Base-by-base conservation (phyloP, 2,329 filamentous ascomycete species). In the Bretziella fagacearum region DNA sequence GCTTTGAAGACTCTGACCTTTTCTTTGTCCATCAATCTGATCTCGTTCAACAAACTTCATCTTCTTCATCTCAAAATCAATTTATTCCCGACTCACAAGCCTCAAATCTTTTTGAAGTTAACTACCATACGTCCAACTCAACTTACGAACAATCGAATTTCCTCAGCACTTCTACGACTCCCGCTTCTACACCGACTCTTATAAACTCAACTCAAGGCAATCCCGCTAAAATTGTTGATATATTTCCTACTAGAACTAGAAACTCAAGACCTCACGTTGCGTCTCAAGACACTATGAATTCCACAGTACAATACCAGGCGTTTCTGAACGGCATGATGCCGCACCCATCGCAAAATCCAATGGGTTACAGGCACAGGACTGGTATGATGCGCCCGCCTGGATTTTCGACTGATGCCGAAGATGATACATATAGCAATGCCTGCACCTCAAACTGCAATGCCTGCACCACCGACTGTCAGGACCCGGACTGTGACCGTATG, bases 401-500 rank as follows among this genome's bases (percentile, higher is more conserved):
- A 23, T 33, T 30, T 40, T 20, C 23, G 18, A 33, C 33, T 23
- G 48, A 46, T 37, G 46, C 47, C 11, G 51, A 54, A 36, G 53
- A 57, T 33, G 60, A 60, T 33, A 57, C 55, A 36, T 55, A 54
- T 8, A 60, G 61, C 15, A 54, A 57, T 41, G 57, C 58, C 26
- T 63, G 62, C 54, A 57, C 54, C 50, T 62, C 60, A 15, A 54
- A 59, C 10, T 65, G 63, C 46, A 59, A 56, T 5, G 56, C 55
- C 39, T 58, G 53, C 29, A 63, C 62, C 41, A 54, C 56, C 32
- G 61, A 59, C 43, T 66, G 64, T 48, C 58, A 59, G 23, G 59
- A 63, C 45, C 56, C 57, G 27, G 55, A 57, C 5, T 65, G 63
- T 52, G 53, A 53, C 17, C 52, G 49, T 20, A 53, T 58, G 23